Percentiles rank a stretch among this genome's conserved stretches.
Evolutionary conservation across 2,329 filamentous ascomycete genomes (phyloP).

Genomic region (Fusarium solani-melongenae): DNA sequence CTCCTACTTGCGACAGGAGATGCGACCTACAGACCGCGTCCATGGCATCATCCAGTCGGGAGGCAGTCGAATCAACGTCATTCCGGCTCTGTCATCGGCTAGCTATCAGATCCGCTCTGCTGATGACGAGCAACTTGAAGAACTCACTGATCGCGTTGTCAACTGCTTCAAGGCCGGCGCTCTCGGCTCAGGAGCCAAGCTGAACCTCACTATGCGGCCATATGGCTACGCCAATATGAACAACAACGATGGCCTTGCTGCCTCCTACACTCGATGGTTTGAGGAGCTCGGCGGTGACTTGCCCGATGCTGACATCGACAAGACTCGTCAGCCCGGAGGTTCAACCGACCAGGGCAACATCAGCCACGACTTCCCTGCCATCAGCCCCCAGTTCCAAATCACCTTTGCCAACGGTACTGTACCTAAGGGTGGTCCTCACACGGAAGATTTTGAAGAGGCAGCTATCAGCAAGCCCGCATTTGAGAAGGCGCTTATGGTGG

Average conservation of each 20-base stretch:
- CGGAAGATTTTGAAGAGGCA: constrained; percentile 57
- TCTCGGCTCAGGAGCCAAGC: constrained; percentile 46
- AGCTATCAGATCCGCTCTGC: constrained; percentile 68
- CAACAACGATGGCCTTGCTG: constrained; percentile 43
- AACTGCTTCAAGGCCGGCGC: constrained; percentile 44
- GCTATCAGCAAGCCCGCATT: constrained; percentile 62
- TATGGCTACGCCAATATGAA: constrained; percentile 47
- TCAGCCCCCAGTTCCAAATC: constrained; percentile 43
- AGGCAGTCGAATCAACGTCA: constrained; percentile 37
- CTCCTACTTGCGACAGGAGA: constrained; percentile 34
- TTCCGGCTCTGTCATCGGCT: constrained; percentile 62
- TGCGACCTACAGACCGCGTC: constrained; percentile 26
- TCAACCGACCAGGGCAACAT: constrained; percentile 47
- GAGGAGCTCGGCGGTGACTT: constrained; percentile 37
- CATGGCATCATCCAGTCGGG: constrained; percentile 35
- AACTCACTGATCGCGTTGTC: constrained; percentile 35
- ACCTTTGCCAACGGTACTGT: constrained; percentile 36
- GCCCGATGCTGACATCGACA: constrained; percentile 40
- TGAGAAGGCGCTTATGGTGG: constrained; percentile 57
- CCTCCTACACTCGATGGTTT: constrained; percentile 38
- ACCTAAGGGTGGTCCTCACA: constrained; percentile 58
- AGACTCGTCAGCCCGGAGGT: constrained; percentile 34
- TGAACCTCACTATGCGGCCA: constrained; percentile 50
- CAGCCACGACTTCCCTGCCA: constrained; percentile 44
- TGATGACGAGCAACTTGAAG: constrained; percentile 44